phyloP scores from a whole-genome alignment of 2,329 filamentous ascomycete species.

The Microdochium nivale region DNA sequence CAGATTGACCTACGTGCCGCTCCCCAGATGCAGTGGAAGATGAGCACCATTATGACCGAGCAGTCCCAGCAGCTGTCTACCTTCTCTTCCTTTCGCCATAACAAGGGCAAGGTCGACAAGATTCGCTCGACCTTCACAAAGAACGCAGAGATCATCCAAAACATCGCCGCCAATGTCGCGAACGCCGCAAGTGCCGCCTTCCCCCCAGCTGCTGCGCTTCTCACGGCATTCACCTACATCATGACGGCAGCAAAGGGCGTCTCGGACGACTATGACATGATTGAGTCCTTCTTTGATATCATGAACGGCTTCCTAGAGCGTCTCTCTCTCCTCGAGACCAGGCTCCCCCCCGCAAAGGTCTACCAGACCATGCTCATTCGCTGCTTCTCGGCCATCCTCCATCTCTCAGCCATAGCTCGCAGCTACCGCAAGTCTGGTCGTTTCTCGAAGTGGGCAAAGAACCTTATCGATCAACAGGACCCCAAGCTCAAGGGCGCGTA shows the following conservation, averaged over 20 bases:
- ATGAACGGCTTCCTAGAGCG: slow-evolving; percentile 7
- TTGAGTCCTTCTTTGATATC: slow-evolving; percentile 3
- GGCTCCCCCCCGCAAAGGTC: slow-evolving; percentile 2
- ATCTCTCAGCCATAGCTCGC: slow-evolving; percentile 6
- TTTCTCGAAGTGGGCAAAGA: slow-evolving; percentile 6
- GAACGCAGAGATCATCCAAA: slow-evolving; percentile 1
- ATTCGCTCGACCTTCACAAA: not conserved
- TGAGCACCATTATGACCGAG: not conserved
- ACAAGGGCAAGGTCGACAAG: slow-evolving; percentile 1
- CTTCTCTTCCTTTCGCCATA: not conserved
- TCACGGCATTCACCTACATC: slow-evolving; percentile 1
- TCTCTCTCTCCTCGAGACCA: slow-evolving; percentile 3
- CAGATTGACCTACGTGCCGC: not conserved
- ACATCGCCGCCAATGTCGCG: not conserved
- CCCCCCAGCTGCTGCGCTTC: not conserved
- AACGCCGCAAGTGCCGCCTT: slow-evolving; percentile 2
- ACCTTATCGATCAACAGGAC: slow-evolving; percentile 4
- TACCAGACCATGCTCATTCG: slow-evolving; percentile 3
- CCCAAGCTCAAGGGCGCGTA: slow-evolving; percentile 3
- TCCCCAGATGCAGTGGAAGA: slow-evolving; percentile 1
- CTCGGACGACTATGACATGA: slow-evolving; percentile 3
- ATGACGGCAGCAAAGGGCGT: slow-evolving; percentile 2
- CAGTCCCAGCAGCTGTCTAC: not conserved
- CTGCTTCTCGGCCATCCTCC: slow-evolving; percentile 5
- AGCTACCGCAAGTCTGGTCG: slow-evolving; percentile 2